phyloP scores from a whole-genome alignment of 225 moss, liverwort and hornwort species.

The Bryum argenteum region DNA sequence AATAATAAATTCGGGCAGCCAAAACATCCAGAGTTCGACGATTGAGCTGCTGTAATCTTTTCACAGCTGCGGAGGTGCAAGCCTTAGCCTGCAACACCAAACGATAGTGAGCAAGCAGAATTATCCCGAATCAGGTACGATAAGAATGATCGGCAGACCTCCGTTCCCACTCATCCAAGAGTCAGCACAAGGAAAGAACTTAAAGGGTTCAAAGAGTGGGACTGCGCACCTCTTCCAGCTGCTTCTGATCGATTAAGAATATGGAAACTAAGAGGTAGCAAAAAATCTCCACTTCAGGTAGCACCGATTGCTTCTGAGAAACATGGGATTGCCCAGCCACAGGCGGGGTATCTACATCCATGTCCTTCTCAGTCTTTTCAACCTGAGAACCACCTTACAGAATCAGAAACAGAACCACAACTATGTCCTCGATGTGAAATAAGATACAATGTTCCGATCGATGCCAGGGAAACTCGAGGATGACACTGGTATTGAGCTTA shows the following conservation, averaged over 20 bases:
- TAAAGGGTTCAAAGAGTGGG: not conserved
- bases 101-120: not conserved
- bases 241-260: constrained; percentile 91
- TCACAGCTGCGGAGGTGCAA: constrained; percentile 75
- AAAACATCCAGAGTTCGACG: constrained; percentile 89
- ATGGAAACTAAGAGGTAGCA: constrained; percentile 80
- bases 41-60: constrained; percentile 86
- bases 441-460: not conserved
- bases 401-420: constrained; percentile 9
- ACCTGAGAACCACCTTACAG: constrained; percentile 29
- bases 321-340: constrained; percentile 57
- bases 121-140: not conserved
- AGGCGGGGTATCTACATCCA: constrained; percentile 78
- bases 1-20: constrained; percentile 85
- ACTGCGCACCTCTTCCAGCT: constrained; percentile 70
- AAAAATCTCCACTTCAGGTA: constrained; percentile 95
- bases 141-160: too few species aligned
- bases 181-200: not conserved
- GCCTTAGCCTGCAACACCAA: constrained; percentile 65
- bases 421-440: not conserved
- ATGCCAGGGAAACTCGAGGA: not conserved
- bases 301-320: constrained; percentile 67
- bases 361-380: constrained; percentile 70
- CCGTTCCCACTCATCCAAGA: not conserved
- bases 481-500: not conserved